Evolutionary conservation across 805 yeast genomes (phyloP), one percentile per base, ranked within the genome.

Genomic region (Suhomyces vadensis): DNA sequence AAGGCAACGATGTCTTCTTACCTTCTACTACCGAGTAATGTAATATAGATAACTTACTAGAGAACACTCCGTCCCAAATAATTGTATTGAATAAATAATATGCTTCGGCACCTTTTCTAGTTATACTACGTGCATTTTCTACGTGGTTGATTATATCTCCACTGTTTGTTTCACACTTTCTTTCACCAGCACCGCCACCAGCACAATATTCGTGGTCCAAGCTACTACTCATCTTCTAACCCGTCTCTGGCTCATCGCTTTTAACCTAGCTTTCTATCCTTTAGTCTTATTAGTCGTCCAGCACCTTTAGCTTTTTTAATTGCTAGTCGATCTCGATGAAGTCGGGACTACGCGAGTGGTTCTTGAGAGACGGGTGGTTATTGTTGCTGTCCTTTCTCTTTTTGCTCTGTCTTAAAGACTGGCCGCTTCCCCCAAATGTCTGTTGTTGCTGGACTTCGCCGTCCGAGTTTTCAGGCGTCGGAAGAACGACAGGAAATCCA

Each of bases 401-500:
- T 55, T 73, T 77, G 47, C 81, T 78, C 51, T 81, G 82, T 58
- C 96, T 77, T 43, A 90, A 69, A 1, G 88, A 75, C 54, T 85
- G 86, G 0, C 97, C 97, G 46, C 75, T 73, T 0, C 96, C 96
- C 1, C 49, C 49, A 58, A 79, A 88, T 43, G 60, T 57, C 24
- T 49, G 33, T 11, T 43, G 54, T 0, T 54, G 52, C n/a, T 61
- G 57, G 4, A 57, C 64, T 3, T 58, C 60, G 24, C 53, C 62
- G 20, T 54, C 54, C 10, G 26, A 20, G 13, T 43, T 56, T 38
- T 65, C 68, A 3, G 63, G 65, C 1, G 62, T 57, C 2, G 76
- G 75, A 40, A 69, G 77, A 14, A 74, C 71, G 4, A 85, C 78
- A 0, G 98, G 97, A 61, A 83, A 94, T 0, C 99, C 99, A 62